Percentiles rank a stretch among this genome's conserved stretches.
Evolutionary conservation across 2,329 filamentous ascomycete species (phyloP).

Genomic region (Hawksworthiomyces lignivorus): DNA sequence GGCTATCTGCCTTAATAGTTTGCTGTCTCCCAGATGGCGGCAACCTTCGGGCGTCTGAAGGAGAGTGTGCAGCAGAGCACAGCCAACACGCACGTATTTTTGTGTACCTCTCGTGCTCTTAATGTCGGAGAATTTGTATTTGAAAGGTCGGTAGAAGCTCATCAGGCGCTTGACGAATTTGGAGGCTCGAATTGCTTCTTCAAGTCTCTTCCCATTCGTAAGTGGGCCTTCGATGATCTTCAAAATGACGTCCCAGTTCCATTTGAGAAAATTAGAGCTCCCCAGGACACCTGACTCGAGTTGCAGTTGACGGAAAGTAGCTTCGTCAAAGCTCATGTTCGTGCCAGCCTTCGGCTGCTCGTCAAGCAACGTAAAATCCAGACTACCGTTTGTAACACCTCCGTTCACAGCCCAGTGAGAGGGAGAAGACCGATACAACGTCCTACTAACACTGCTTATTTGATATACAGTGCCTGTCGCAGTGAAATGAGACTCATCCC

Average conservation of each 20-base stretch:
- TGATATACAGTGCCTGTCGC: conserved; percentile 92
- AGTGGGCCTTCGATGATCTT: conserved; percentile 89
- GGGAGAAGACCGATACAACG: conserved; percentile 70
- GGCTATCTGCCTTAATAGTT: conserved; percentile 84
- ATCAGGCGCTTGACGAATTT: conserved; percentile 94
- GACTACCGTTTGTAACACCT: conserved; percentile 27
- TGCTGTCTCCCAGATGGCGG: conserved; percentile 82
- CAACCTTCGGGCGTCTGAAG: conserved; percentile 80
- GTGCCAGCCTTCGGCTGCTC: conserved; percentile 48
- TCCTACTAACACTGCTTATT: conserved; percentile 94
- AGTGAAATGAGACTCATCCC: conserved; percentile 64
- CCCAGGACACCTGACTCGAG: conserved; percentile 80
- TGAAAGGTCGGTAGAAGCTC: conserved; percentile 94
- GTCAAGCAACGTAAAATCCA: conserved; percentile 44
- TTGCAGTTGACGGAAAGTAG: conserved; percentile 55
- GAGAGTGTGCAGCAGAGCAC: conserved; percentile 77
- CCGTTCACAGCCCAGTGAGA: conserved; percentile 31
- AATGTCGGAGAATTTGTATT: conserved; percentile 86
- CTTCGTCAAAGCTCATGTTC: conserved; percentile 48
- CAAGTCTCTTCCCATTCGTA: conserved; percentile 81
- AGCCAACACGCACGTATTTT: conserved; percentile 85
- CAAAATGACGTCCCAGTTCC: conserved; percentile 93
- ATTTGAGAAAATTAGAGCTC: conserved; percentile 86
- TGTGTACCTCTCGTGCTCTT: conserved; percentile 89
- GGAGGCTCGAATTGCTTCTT: conserved; percentile 88